Conservation (phyloP, 2,329 filamentous ascomycete genomes). For the Colletotrichum chlorophyti region DNA sequence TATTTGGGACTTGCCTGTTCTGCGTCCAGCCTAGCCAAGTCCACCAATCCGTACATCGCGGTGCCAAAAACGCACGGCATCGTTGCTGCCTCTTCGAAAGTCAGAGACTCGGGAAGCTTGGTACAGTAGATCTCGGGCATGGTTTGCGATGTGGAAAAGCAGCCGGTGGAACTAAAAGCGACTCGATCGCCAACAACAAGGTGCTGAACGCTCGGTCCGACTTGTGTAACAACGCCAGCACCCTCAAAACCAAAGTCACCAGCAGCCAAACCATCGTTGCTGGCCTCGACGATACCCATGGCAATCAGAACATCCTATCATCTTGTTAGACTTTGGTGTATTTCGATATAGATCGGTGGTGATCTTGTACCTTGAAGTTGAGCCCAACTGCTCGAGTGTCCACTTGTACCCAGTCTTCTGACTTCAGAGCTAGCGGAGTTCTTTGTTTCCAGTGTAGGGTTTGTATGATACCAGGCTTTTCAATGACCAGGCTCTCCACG, state of each 20-base stretch:
- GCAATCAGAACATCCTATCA: slow-evolving; percentile 26
- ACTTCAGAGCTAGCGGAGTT: neutral
- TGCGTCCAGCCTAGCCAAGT: neutral
- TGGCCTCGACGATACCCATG: slow-evolving; percentile 29
- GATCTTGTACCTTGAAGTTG: slow-evolving; percentile 17
- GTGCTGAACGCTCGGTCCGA: slow-evolving; percentile 30
- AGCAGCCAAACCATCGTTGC: slow-evolving; percentile 30
- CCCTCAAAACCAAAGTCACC: slow-evolving; percentile 32
- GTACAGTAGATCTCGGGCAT: neutral
- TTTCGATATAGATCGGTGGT: slow-evolving; percentile 30
- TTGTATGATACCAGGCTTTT: neutral
- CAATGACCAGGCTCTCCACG: too few species aligned
- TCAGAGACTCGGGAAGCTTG: slow-evolving; percentile 38
- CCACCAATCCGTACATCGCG: slow-evolving; percentile 21
- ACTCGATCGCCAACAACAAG: slow-evolving; percentile 37
- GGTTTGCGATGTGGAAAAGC: slow-evolving; percentile 5
- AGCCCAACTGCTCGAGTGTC: neutral
- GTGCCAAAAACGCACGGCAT: slow-evolving; percentile 40
- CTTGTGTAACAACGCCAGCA: neutral
- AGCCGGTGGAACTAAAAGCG: slow-evolving; percentile 25
- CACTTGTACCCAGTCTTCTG: neutral
- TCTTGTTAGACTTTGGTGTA: neutral
- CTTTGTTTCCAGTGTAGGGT: neutral
- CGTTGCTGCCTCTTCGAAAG: slow-evolving; percentile 37
- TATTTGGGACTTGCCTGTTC: slow-evolving; percentile 27